Conservation (phyloP, 2,329 filamentous ascomycete species). For the Alternaria viburni region DNA sequence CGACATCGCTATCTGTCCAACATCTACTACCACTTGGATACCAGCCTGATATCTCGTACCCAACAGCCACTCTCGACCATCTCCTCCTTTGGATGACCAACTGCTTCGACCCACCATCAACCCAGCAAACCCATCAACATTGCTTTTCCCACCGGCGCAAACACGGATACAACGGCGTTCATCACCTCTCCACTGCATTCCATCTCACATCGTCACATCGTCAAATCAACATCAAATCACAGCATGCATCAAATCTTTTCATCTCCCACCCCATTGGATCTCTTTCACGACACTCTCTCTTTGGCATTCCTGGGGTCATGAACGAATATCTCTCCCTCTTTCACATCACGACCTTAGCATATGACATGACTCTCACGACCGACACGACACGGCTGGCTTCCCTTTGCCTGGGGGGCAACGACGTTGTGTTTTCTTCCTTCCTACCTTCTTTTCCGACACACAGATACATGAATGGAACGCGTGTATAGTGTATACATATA, state of each 20-base stretch:
- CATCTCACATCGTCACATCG: not conserved
- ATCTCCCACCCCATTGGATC: not conserved
- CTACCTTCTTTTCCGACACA: not conserved
- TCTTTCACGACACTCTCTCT: not conserved
- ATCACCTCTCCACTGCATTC: not conserved
- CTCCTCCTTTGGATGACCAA: not conserved
- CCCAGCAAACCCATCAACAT: not conserved
- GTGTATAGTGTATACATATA: not conserved
- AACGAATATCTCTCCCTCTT: not conserved
- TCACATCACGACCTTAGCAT: constrained; percentile 8
- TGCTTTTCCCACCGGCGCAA: not conserved
- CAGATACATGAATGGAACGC: not conserved
- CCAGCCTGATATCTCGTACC: not conserved
- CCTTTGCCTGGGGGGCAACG: not conserved
- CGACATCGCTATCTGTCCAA: not conserved
- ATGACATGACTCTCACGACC: constrained; percentile 10
- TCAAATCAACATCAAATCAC: not conserved
- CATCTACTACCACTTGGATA: not conserved
- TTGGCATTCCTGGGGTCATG: not conserved
- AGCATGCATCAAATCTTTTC: not conserved
- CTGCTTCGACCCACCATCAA: not conserved
- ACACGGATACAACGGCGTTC: not conserved
- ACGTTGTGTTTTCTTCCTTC: not conserved
- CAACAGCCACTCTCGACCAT: not conserved
- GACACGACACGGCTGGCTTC: not conserved